Evolutionary conservation across 768 basidiomycete species (phyloP).

Genomic region (Leccinum uliginosum): DNA sequence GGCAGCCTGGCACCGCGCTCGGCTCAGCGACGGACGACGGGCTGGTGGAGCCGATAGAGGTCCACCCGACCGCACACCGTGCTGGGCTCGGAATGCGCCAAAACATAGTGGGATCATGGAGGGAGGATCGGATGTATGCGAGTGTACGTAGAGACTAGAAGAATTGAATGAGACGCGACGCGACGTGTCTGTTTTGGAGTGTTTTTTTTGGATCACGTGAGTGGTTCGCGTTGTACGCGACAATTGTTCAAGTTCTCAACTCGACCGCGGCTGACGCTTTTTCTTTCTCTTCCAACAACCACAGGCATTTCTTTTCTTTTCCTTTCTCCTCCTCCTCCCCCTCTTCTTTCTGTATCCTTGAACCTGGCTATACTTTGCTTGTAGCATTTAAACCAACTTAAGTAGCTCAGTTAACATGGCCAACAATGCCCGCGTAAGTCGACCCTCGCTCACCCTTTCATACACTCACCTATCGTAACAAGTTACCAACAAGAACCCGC

Average conservation of each 20-base stretch:
- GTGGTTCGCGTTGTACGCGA: slow-evolving; percentile 36
- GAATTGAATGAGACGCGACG: slow-evolving; percentile 13
- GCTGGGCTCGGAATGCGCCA: slow-evolving; percentile 53
- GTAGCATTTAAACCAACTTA: slow-evolving; percentile 22
- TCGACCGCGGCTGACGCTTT: slow-evolving; percentile 34
- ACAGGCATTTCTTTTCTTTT: not conserved
- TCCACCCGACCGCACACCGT: slow-evolving; percentile 39
- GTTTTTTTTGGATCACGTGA: slow-evolving; percentile 36
- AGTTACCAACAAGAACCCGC: slow-evolving; percentile 69
- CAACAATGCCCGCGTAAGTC: slow-evolving; percentile 55
- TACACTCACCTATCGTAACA: slow-evolving; percentile 11
- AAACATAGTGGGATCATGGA: slow-evolving; percentile 16
- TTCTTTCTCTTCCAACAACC: slow-evolving; percentile 22
- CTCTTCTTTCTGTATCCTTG: slow-evolving; percentile 12
- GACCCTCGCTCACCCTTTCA: not conserved
- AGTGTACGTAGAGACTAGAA: slow-evolving; percentile 2
- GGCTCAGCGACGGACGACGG: slow-evolving; percentile 25
- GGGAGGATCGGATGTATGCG: slow-evolving; percentile 39
- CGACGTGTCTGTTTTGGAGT: slow-evolving; percentile 35
- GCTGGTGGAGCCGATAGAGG: slow-evolving; percentile 55
- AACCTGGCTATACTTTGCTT: slow-evolving; percentile 10
- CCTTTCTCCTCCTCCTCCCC: slow-evolving; percentile 29
- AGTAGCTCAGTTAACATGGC: slow-evolving; percentile 44
- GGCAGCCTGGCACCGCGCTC: slow-evolving; percentile 58
- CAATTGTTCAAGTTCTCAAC: slow-evolving; percentile 23